Conservation (phyloP, 257 asterid species). For the Solanum megistacrolobum region DNA sequence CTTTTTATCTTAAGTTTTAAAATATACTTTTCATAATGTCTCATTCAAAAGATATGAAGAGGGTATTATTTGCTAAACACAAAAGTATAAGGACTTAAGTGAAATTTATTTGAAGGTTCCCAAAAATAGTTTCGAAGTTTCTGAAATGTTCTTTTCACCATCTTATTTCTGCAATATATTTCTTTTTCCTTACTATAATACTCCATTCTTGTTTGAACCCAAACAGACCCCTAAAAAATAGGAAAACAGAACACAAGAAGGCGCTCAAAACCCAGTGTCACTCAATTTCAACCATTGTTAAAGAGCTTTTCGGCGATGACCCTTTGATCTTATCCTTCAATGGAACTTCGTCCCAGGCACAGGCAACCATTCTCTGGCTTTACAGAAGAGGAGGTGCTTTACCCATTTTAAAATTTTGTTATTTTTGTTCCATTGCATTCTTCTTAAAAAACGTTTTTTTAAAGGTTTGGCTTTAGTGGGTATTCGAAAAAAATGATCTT, state of each 20-base stretch:
- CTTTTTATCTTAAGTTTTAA: too few species aligned
- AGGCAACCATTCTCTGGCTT: conserved; percentile 48
- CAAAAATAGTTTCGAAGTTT: background rate
- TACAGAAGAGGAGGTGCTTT: conserved; percentile 52
- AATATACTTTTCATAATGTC: too few species aligned
- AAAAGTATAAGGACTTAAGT: background rate
- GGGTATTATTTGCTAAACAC: background rate
- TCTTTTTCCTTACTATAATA: too few species aligned
- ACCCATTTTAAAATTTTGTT: background rate
- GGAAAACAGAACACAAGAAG: background rate
- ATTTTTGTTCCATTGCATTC: background rate
- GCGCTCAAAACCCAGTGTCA: conserved; percentile 7
- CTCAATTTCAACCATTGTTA: background rate
- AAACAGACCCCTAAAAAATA: background rate
- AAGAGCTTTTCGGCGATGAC: background rate
- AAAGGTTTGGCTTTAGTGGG: background rate
- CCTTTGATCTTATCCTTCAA: conserved; percentile 2
- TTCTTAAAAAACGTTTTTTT: background rate
- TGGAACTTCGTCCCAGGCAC: conserved; percentile 70
- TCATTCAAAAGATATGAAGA: background rate
- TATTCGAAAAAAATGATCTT: background rate
- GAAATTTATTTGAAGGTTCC: background rate
- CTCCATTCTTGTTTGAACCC: background rate
- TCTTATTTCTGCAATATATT: background rate
- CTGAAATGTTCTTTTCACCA: background rate